A percentile compares a stretch with the other conserved stretches of the same genome.
These are phyloP conservation scores for Royoungia palumana DNA, from an alignment of 768 basidiomycete species.

Conservation along the genomic window DNA sequence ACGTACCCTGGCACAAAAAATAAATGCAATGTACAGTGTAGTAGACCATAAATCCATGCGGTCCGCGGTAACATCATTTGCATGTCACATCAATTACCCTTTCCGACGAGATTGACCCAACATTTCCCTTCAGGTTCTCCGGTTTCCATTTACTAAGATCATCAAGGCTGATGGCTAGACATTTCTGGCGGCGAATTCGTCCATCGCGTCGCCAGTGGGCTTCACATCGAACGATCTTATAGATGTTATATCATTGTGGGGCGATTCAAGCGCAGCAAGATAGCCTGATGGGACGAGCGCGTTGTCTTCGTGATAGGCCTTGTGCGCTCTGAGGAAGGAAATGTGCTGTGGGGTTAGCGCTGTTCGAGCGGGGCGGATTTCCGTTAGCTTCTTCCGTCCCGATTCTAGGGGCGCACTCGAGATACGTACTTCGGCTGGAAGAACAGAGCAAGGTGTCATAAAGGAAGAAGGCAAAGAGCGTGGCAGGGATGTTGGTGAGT, in stretches of 20 bases:
- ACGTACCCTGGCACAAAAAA: constrained; percentile 13
- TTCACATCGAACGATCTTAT: constrained; percentile 15
- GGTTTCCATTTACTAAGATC: background rate
- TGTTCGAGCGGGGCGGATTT: constrained; percentile 3
- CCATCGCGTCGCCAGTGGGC: background rate
- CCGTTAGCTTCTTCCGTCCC: constrained; percentile 10
- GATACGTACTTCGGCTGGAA: constrained; percentile 51
- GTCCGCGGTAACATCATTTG: background rate
- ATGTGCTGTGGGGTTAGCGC: constrained; percentile 24
- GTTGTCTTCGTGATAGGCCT: constrained; percentile 25
- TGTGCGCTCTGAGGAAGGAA: constrained; percentile 19
- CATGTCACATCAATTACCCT: background rate
- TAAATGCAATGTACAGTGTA: constrained; percentile 2
- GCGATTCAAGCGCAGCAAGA: constrained; percentile 14
- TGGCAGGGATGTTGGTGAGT: constrained; percentile 65
- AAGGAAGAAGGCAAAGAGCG: constrained; percentile 47
- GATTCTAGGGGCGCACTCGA: background rate
- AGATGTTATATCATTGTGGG: background rate
- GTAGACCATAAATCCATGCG: background rate
- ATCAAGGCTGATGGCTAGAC: constrained; percentile 12
- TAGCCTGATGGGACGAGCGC: constrained; percentile 20
- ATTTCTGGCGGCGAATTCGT: background rate
- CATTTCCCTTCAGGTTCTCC: background rate
- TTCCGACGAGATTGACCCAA: constrained; percentile 6
- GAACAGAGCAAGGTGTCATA: constrained; percentile 60